Percentiles rank a stretch among this genome's conserved stretches.
These are phyloP conservation scores for Penicillium sp. DNA, from an alignment of 2,329 filamentous ascomycete species.

Conservation along the genomic window DNA sequence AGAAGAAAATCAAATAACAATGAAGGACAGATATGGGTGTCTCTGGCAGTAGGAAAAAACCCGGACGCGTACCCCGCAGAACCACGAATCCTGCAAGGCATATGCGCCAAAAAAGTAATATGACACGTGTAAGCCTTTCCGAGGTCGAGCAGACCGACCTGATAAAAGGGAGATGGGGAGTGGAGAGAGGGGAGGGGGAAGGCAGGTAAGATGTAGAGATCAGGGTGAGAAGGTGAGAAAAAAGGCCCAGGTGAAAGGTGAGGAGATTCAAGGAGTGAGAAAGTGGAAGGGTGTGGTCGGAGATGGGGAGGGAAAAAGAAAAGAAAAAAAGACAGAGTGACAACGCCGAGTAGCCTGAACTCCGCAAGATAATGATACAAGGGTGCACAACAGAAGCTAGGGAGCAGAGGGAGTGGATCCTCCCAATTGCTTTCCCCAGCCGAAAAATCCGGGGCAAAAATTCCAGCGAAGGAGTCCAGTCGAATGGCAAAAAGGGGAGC, in stretches of 20 bases:
- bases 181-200: background rate
- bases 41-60: constrained; percentile 1
- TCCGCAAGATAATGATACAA: constrained; percentile 29
- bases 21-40: constrained; percentile 6
- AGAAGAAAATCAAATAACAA: background rate
- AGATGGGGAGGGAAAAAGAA: constrained; percentile 8
- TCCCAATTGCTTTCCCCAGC: constrained; percentile 14
- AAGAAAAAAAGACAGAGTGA: constrained; percentile 1
- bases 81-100: constrained; percentile 15
- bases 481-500: constrained; percentile 1
- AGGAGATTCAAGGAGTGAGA: constrained; percentile 1
- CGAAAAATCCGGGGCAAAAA: constrained; percentile 16
- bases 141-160: constrained; percentile 7
- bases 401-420: constrained; percentile 13
- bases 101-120: constrained; percentile 13
- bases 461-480: constrained; percentile 2
- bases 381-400: constrained; percentile 11
- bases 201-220: constrained; percentile 1
- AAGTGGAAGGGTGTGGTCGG: background rate
- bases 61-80: constrained; percentile 18
- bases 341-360: constrained; percentile 12
- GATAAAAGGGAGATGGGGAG: constrained; percentile 3
- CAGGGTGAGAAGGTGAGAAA: constrained; percentile 6
- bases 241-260: constrained; percentile 4
- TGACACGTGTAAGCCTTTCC: constrained; percentile 23